Base-by-base conservation (phyloP, 495 filamentous ascomycete genomes). In the Beverwykella pulmonaria region DNA sequence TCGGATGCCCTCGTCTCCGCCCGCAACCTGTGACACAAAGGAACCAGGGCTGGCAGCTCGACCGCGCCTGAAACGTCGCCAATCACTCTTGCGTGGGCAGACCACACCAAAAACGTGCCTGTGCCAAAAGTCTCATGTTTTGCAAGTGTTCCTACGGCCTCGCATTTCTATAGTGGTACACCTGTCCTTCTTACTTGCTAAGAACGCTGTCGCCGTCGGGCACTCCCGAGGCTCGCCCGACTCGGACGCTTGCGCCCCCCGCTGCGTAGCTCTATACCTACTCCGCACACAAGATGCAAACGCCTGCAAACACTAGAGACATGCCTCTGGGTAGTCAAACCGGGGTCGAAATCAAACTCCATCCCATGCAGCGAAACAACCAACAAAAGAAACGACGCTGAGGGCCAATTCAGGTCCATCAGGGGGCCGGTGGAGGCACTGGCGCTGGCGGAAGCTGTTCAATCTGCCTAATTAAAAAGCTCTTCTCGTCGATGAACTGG, bases 401-500 rank as follows among this genome's bases (percentile, higher is more conserved):
- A 1, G 19, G 29, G 25, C 1, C 17, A 30, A 15, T 14, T 30
- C 50, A 63, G 4, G 52, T 19, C 22, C 15, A 14, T 44, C 39
- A 44, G 2, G 59, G 27, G 10, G 62, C 30, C 49, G 56, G 59
- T 6, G 57, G 58, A 7, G 52, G 57, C 9, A 65, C 50, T 15
- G 71, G 67, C 17, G 63, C 59, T 2, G 86, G 79, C 9, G 90
- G 89, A 75, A 94, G 82, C 47, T 89, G 86, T 74, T 88, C 85
- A 64, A 99, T 97, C 76, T 97, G 92, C 75, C 94, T 93, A 67
- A 98, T 92, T 61, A 98, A 78, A 74, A 96, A 99, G 68, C 91
- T 92, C 74, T 96, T 90, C 83, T 99, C 95, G 72, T 99, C 95
- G 59, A 90, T 92, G 76, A 99, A 99, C 76, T 99, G 95, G 73